Conservation (phyloP, 129 eudicot genomes). For the Pulicaria dysenterica region DNA sequence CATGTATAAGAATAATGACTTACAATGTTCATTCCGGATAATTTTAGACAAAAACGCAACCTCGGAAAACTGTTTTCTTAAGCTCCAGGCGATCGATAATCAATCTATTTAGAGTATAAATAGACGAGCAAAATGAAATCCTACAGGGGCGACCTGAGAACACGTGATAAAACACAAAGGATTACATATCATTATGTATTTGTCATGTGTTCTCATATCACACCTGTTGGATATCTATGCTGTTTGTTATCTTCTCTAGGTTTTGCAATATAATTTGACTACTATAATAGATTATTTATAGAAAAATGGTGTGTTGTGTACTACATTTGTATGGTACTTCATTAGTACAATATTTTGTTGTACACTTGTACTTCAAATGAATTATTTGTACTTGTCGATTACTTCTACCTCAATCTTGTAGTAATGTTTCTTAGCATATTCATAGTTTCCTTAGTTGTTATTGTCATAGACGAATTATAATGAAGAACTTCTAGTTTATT, state of each 20-base stretch:
- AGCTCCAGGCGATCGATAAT: too few species aligned
- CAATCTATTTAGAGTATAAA: too few species aligned
- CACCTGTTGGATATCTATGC: slow-evolving; percentile 31
- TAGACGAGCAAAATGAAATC: slow-evolving; percentile 15
- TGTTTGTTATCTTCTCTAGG: background rate
- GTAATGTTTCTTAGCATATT: background rate
- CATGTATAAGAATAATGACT: too few species aligned
- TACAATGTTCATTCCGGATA: too few species aligned
- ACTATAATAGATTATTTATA: slow-evolving; percentile 1
- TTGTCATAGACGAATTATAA: too few species aligned
- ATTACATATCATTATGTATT: background rate
- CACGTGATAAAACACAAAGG: slow-evolving; percentile 11
- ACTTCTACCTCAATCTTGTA: background rate
- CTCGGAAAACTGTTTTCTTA: too few species aligned
- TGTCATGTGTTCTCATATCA: slow-evolving; percentile 33
- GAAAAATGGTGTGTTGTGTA: slow-evolving; percentile 14
- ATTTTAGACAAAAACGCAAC: too few species aligned
- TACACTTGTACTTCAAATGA: slow-evolving; percentile 23
- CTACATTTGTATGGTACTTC: slow-evolving; percentile 27
- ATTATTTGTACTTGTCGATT: slow-evolving; percentile 21
- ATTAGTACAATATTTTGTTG: slow-evolving; percentile 20
- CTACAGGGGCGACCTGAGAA: slow-evolving; percentile 45
- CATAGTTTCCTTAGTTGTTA: background rate
- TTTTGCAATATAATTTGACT: background rate
- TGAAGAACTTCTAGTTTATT: too few species aligned